phyloP scores from a whole-genome alignment of 768 basidiomycete species.

The Boletus pseudopeckii region DNA sequence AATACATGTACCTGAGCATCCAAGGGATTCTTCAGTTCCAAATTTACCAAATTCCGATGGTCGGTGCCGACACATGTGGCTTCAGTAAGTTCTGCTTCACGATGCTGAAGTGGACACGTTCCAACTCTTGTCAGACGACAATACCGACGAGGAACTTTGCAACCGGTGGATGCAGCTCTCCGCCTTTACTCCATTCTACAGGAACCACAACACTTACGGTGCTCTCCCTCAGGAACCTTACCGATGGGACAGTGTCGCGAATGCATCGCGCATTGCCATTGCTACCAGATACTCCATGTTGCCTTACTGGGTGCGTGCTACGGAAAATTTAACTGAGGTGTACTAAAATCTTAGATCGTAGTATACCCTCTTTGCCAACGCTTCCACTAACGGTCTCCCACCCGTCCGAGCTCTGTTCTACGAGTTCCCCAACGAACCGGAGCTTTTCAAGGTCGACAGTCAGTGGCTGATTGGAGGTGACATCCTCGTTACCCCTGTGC shows the following conservation, averaged over 20 bases:
- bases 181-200: constrained; percentile 78
- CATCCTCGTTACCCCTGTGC: constrained; percentile 74
- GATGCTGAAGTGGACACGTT: not conserved
- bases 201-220: constrained; percentile 69
- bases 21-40: constrained; percentile 82
- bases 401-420: constrained; percentile 74
- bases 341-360: constrained; percentile 25
- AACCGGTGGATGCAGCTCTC: constrained; percentile 86
- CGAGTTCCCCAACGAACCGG: constrained; percentile 70
- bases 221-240: constrained; percentile 79
- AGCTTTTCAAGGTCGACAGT: constrained; percentile 55
- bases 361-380: constrained; percentile 73
- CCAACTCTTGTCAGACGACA: constrained; percentile 34
- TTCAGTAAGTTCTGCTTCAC: constrained; percentile 21
- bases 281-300: constrained; percentile 66
- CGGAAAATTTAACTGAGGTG: not conserved
- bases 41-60: constrained; percentile 79
- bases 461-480: constrained; percentile 73
- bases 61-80: constrained; percentile 66
- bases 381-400: constrained; percentile 62
- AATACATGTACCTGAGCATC: constrained; percentile 65
- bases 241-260: constrained; percentile 75
- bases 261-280: constrained; percentile 70
- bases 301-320: constrained; percentile 68
- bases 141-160: constrained; percentile 78